Evolutionary conservation across 495 filamentous ascomycete genomes (phyloP).

Genomic region (Xylaria scruposa): DNA sequence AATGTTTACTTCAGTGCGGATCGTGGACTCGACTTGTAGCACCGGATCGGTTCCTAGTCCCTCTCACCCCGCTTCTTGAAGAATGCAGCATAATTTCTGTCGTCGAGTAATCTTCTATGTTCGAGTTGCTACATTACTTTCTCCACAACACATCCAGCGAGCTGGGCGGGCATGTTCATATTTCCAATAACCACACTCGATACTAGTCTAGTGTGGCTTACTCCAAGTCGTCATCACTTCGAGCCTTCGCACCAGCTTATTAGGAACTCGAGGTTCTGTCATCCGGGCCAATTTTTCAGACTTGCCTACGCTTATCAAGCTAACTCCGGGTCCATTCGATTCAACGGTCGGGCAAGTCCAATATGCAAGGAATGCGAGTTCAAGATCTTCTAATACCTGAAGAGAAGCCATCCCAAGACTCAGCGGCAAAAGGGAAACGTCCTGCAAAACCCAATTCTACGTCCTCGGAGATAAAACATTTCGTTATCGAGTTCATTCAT

Average conservation of each 20-base stretch:
- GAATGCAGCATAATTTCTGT: constrained; percentile 6
- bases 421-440: constrained; percentile 3
- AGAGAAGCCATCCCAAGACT: constrained; percentile 12
- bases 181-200: neutral
- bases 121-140: constrained; percentile 4
- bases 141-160: constrained; percentile 19
- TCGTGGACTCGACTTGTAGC: constrained; percentile 16
- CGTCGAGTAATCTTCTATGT: constrained; percentile 8
- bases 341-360: constrained; percentile 16
- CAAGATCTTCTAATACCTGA: constrained; percentile 29
- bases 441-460: neutral
- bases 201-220: neutral
- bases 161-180: neutral
- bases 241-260: neutral
- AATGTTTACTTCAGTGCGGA: neutral
- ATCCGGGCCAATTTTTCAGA: neutral
- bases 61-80: constrained; percentile 18
- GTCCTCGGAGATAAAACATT: constrained; percentile 35
- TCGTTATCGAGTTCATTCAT: constrained; percentile 75
- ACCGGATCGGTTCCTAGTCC: neutral
- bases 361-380: constrained; percentile 24
- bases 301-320: neutral
- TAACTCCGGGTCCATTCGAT: neutral
- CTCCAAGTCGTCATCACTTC: neutral
- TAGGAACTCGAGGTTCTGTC: neutral